Percentiles rank a stretch among this genome's conserved stretches.
phyloP scores from a whole-genome alignment of 2,329 filamentous ascomycete genomes.

The Ascochyta pisi region DNA sequence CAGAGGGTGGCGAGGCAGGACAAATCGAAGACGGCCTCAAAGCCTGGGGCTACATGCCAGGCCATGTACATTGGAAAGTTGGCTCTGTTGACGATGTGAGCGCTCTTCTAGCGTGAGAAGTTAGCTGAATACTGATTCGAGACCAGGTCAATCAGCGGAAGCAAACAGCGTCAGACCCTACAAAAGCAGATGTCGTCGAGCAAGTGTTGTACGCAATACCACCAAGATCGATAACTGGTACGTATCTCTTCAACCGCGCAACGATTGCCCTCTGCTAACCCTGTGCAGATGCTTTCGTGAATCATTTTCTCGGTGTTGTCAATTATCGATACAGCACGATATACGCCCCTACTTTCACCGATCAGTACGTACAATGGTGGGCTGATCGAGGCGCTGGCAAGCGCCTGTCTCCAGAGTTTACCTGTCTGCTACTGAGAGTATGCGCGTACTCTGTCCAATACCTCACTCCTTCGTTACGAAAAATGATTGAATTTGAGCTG shows the following conservation, averaged over 20 bases:
- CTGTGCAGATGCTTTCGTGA: conserved; percentile 53
- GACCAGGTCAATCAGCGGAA: conserved; percentile 12
- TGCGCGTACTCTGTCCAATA: conserved; percentile 57
- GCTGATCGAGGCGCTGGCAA: conserved; percentile 43
- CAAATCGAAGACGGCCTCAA: conserved; percentile 38
- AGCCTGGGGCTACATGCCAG: conserved; percentile 48
- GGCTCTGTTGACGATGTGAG: conserved; percentile 26
- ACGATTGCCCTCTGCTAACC: conserved; percentile 7
- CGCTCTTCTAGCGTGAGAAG: neutral
- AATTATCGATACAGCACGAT: conserved; percentile 58
- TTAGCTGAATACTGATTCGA: neutral
- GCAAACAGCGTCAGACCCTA: conserved; percentile 15
- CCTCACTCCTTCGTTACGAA: conserved; percentile 46
- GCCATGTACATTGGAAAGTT: conserved; percentile 44
- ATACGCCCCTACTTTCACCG: conserved; percentile 55
- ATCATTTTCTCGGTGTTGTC: conserved; percentile 54
- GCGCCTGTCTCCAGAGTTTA: conserved; percentile 53
- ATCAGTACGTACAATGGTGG: conserved; percentile 58
- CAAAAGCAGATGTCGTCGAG: conserved; percentile 42
- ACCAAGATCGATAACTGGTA: conserved; percentile 43
- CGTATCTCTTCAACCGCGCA: neutral
- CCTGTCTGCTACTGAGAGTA: conserved; percentile 56
- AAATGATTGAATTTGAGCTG: conserved; percentile 56
- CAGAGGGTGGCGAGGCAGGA: conserved; percentile 14
- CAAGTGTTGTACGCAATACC: conserved; percentile 41